Evolutionary conservation across 495 filamentous ascomycete species (phyloP), one percentile per base, ranked within the genome.

Genomic region (Podospora bellae-mahoneyi): DNA sequence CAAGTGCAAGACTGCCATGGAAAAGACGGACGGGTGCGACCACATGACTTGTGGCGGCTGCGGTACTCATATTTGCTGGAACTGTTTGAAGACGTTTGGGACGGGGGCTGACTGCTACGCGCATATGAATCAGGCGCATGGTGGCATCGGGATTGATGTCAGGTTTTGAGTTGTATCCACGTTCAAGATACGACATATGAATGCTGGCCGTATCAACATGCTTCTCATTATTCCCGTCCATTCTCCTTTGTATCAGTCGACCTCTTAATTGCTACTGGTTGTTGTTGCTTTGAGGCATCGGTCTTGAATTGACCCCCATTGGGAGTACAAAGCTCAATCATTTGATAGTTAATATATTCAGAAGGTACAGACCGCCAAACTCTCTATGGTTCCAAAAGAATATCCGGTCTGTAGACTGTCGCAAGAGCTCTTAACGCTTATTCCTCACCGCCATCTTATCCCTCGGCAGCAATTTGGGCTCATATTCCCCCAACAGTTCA

Each of bases 1-100:
- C 10, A 57, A 56, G 34, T 74, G 75, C 44, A 62, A 56, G 26
- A 75, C 73, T 20, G 57, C 68, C 0, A 65, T 77, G 6, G 70
- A 75, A 63, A 75, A 74, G 64, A 66, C 26, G 4, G 73, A 70
- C 1, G 75, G 75, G 0, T 77, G 74, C 48, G 68, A 77, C 64
- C 71, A 76, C 39, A 66, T 77, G 53, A 68, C 66, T 0, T 77
- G 75, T 32, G 57, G 60, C 19, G 75, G 70, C 19, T 77, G 75
- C n/a, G 6, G 54, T 9, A 34, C 69, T 1, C 74, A 76, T 48
- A 68, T 77, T 30, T 77, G 75, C 55, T 77, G 75, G 75, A 66
- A 62, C 62, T 77, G 75, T 13, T 6, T 75, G 70, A 34, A 19
- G 27, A 66, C 66, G 0, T 77, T 76, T 60, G 56, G 53, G 16